phyloP scores from a whole-genome alignment of 345 rosid genomes.

The Dipteronia sinensis region DNA sequence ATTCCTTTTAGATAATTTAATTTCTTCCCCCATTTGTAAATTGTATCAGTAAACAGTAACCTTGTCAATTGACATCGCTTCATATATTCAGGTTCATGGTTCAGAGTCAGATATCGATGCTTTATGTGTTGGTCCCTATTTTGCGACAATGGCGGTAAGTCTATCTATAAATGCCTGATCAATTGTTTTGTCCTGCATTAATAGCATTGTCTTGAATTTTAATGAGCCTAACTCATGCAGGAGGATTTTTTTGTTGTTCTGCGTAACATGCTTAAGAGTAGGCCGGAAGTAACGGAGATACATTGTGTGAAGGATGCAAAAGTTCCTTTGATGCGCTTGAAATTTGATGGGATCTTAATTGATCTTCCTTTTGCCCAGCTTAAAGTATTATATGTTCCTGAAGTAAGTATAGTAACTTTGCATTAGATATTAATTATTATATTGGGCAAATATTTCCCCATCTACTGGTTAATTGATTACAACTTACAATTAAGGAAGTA shows the following conservation, averaged over 20 bases:
- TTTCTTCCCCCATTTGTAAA: neutral
- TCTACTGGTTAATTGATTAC: too few relatives aligned
- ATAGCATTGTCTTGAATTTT: neutral
- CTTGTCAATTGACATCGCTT: slow-evolving; percentile 1
- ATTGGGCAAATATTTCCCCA: neutral
- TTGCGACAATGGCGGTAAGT: slow-evolving; percentile 55
- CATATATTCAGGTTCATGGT: slow-evolving; percentile 47
- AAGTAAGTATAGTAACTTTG: slow-evolving; percentile 35
- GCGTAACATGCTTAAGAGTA: slow-evolving; percentile 46
- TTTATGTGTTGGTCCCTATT: slow-evolving; percentile 56
- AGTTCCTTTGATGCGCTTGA: slow-evolving; percentile 57
- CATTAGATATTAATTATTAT: neutral
- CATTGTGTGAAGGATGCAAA: slow-evolving; percentile 51
- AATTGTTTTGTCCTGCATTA: neutral
- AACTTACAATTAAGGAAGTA: too few relatives aligned
- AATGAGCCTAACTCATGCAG: slow-evolving; percentile 26
- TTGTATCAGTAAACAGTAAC: neutral
- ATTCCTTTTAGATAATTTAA: neutral
- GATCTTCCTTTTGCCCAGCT: slow-evolving; percentile 65
- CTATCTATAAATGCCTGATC: neutral
- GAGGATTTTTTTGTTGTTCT: slow-evolving; percentile 58
- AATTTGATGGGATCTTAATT: slow-evolving; percentile 56
- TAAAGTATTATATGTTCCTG: slow-evolving; percentile 39
- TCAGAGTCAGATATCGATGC: slow-evolving; percentile 66
- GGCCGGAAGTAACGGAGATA: slow-evolving; percentile 42